phyloP scores from a whole-genome alignment of 2,329 filamentous ascomycete genomes.

The Exophiala dermatitidis region DNA sequence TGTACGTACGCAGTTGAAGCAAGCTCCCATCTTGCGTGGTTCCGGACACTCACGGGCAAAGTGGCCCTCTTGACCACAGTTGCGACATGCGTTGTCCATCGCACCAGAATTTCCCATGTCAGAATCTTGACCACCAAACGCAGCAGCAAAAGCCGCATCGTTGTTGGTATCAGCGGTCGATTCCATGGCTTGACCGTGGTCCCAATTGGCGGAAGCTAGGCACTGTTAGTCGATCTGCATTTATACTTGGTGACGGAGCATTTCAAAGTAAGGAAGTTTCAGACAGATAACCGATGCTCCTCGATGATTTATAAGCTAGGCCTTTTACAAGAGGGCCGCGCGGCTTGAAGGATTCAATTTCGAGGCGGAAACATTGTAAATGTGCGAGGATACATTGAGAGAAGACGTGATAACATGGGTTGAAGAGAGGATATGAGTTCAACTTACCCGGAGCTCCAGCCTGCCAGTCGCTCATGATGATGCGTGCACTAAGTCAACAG shows the following conservation, averaged over 20 bases:
- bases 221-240: background rate
- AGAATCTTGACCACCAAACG: constrained; percentile 6
- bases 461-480: background rate
- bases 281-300: background rate
- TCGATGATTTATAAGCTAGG: constrained; percentile 1
- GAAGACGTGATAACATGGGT: background rate
- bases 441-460: background rate
- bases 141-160: constrained; percentile 4
- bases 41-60: constrained; percentile 38
- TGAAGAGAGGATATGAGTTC: background rate
- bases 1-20: constrained; percentile 38
- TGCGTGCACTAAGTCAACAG: too few species aligned
- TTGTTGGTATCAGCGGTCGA: background rate
- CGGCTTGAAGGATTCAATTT: background rate
- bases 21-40: constrained; percentile 35
- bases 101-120: constrained; percentile 4
- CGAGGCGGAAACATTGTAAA: background rate
- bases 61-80: constrained; percentile 28
- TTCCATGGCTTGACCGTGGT: background rate
- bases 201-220: background rate
- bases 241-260: background rate
- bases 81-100: constrained; percentile 23
- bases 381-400: background rate
- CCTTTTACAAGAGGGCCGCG: background rate
- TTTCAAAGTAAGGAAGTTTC: background rate